Evolutionary conservation across 257 asterid species (phyloP), one percentile per base, ranked within the genome.

Genomic region (Penstemon eatonii): DNA sequence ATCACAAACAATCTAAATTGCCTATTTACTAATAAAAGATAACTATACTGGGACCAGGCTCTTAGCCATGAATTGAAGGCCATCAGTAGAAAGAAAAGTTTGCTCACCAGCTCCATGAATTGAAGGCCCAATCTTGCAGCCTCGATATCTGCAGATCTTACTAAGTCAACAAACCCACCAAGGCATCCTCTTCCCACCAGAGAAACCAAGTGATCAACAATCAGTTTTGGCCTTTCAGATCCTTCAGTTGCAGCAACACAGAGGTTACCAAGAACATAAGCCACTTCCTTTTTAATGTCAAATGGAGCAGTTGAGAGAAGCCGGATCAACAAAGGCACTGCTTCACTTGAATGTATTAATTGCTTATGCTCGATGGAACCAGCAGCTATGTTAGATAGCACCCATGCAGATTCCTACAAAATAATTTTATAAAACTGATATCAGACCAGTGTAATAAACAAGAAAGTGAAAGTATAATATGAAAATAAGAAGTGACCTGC

Each of bases 121-220:
- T 91, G 99, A 72, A 94, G 93, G 68, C 97, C 99, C 40, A 94
- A 73, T 73, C 85, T 83, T 52, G 97, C 96, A 68, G 97, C 99
- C 82, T 91, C 99, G 9, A 69, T 72, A 75, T 94, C 97, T 51
- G 80, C 92, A 73, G 96, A 91, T 75, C 96, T 87, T 68, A 94
- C 93, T 76, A 94, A 72, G 79, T 84, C 89, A 41, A 91, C 72
- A 74, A 85, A 94, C 65, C 99, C 96, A 59, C 80, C 60, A 25
- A 94, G 84, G 77, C 96, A 91, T 63, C 99, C 99, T 75, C 79
- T 40, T 10, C 74, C 70, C 69, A 91, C 93, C n/a, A 94, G 86
- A 63, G 87, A 81, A 79, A 89, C 89, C 86, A 94, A 77, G 79
- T 91, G 97, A 73, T 91, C 99, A 6, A 79, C 74, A 41, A 91